A percentile compares a stretch with the other conserved stretches of the same genome.
phyloP scores from a whole-genome alignment of 139 green algal species.

The Eudorina sp. region DNA sequence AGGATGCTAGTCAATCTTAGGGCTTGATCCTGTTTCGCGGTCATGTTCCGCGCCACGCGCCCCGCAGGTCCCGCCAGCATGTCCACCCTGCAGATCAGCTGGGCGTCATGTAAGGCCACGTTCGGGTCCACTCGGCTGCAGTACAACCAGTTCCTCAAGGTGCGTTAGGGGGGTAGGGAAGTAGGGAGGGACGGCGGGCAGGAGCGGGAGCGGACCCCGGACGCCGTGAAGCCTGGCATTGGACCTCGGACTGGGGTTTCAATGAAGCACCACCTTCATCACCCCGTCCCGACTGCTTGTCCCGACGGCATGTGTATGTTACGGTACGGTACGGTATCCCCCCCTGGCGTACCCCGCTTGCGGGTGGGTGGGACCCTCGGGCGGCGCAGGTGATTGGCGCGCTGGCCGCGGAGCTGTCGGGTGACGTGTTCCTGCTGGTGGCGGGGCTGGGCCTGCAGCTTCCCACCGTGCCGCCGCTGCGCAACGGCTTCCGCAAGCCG shows the following conservation, averaged over 20 bases:
- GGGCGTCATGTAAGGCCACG: slow-evolving; percentile 40
- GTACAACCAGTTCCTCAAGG: slow-evolving; percentile 51
- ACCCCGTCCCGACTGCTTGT: not conserved
- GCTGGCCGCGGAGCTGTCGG: slow-evolving; percentile 36
- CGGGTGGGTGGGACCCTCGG: not conserved
- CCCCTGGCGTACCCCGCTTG: no score
- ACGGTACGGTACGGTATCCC: not conserved
- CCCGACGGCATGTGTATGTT: not conserved
- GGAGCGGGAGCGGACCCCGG: no score
- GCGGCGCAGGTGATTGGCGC: slow-evolving; percentile 16
- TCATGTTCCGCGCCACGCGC: no score
- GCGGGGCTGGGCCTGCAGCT: slow-evolving; percentile 48
- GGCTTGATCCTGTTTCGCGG: no score
- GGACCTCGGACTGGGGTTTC: no score
- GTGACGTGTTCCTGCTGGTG: slow-evolving; percentile 51
- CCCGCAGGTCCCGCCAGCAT: slow-evolving; percentile 30
- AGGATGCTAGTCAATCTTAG: no score
- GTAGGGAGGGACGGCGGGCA: not conserved
- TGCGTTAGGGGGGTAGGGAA: not conserved
- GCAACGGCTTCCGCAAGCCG: slow-evolving; percentile 50
- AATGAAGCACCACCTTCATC: no score
- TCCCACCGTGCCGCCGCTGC: slow-evolving; percentile 41
- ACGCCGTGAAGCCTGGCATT: no score
- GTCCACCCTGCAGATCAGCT: slow-evolving; percentile 39
- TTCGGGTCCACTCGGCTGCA: slow-evolving; percentile 44